Base-by-base conservation (phyloP, 2,329 filamentous ascomycete genomes). In the Harringtonia aguacate region DNA sequence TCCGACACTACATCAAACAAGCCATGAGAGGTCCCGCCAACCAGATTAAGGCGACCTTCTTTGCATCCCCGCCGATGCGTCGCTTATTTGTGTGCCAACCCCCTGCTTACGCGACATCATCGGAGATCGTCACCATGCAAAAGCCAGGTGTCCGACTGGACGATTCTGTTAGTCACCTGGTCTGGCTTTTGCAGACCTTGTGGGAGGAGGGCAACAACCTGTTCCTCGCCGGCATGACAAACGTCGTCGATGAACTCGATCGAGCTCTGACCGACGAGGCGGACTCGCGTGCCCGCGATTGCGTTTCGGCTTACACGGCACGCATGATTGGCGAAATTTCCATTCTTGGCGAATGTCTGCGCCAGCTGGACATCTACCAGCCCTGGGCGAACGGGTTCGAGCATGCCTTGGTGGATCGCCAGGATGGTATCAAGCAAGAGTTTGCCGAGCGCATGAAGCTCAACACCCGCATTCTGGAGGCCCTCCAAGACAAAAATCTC, bases 371-470 rank as follows among this genome's bases (percentile, higher is more conserved):
- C 2, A 45, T 65, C 1, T 74, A 66, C 48, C 65, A 69, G 37
- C 70, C 71, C 0, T 73, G 71, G 69, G 66, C 68, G 4, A 56
- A 53, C 28, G 57, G 50, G 0, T 71, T 69, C 37, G 61, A 67
- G 8, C 12, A 41, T 9, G 49, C 53, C 3, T 39, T 58, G n/a
- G 48, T 49, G 1, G 48, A 62, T 0, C 46, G 46, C 17, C 24
- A 53, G 4, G 49, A 54, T 1, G 48, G 38, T 0, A 54, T 66
- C 21, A 49, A 59, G 30, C 46, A 48, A 10, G 56, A 61, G 2
- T 62, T 53, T 39, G 34, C 34, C 0, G 36, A 51, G 4, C 37
- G 36, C 3, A 56, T 37, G 3, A 35, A 15, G 36, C 21, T 38
- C 2, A 53, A 50, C 51, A 29, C 13, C 2, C 22, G 46, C 27